A percentile compares a stretch with the other conserved stretches of the same genome.
These are phyloP conservation scores for Angophora floribunda DNA, from an alignment of 345 rosid species.

Conservation along the genomic window DNA sequence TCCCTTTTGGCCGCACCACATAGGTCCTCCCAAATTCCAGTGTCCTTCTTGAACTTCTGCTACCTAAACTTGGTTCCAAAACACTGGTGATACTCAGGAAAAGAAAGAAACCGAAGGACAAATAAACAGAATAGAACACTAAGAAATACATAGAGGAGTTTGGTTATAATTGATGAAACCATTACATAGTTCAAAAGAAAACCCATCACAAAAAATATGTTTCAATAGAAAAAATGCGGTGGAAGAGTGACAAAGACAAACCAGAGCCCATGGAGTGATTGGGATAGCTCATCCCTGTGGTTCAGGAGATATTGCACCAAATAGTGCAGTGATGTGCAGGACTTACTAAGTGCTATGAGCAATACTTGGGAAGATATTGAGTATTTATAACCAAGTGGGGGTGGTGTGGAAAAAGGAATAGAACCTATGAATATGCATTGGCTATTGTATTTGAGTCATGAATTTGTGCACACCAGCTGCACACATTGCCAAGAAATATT, in stretches of 20 bases:
- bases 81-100: neutral
- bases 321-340: neutral
- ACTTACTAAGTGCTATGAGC: neutral
- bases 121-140: neutral
- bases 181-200: neutral
- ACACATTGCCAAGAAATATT: slow-evolving; percentile 16
- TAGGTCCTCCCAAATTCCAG: slow-evolving; percentile 69
- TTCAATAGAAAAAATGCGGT: neutral
- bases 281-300: slow-evolving; percentile 50
- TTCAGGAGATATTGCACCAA: neutral
- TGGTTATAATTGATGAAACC: neutral
- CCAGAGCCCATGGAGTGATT: slow-evolving; percentile 58
- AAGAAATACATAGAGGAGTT: neutral
- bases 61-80: slow-evolving; percentile 20
- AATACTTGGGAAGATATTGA: neutral
- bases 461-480: slow-evolving; percentile 18
- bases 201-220: neutral
- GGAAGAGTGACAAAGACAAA: slow-evolving; percentile 18
- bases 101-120: neutral
- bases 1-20: slow-evolving; percentile 76
- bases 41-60: slow-evolving; percentile 47
- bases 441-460: slow-evolving; percentile 21
- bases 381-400: neutral
- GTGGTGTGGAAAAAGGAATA: neutral
- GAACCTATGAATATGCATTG: slow-evolving; percentile 3